Evolutionary conservation across 1,139 yeast genomes (phyloP).

Genomic region (Candida smagusa): DNA sequence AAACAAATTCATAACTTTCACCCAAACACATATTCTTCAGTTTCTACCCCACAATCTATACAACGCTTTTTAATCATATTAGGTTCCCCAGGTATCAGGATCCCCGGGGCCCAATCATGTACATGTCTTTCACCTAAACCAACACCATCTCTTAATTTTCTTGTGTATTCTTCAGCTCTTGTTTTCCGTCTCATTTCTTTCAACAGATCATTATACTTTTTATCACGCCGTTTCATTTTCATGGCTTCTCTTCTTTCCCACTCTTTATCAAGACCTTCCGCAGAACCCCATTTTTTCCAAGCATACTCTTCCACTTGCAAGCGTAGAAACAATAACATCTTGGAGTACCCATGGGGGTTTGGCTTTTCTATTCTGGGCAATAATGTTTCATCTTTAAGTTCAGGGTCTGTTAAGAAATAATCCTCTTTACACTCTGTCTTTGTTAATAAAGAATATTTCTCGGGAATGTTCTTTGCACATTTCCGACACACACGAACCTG

Average conservation of each 20-base stretch:
- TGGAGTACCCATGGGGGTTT: constrained; percentile 89
- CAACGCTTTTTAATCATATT: constrained; percentile 60
- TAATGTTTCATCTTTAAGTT: constrained; percentile 64
- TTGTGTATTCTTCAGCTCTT: constrained; percentile 86
- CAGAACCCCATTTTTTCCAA: constrained; percentile 91
- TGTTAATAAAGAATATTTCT: constrained; percentile 84
- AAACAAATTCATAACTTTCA: neutral
- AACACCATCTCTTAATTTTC: constrained; percentile 58
- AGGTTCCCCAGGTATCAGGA: constrained; percentile 31
- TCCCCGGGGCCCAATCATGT: constrained; percentile 76
- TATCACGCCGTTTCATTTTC: constrained; percentile 71
- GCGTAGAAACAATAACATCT: constrained; percentile 89
- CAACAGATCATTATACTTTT: constrained; percentile 70
- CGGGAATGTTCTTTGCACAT: constrained; percentile 72
- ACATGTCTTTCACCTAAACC: constrained; percentile 54
- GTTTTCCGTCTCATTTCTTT: constrained; percentile 87
- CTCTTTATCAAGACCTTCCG: constrained; percentile 85
- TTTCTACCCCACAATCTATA: constrained; percentile 78
- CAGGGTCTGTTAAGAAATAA: constrained; percentile 89
- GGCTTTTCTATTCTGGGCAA: constrained; percentile 83
- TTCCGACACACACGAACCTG: constrained; percentile 70
- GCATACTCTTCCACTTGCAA: constrained; percentile 92
- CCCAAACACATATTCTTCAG: constrained; percentile 53
- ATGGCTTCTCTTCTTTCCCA: constrained; percentile 81
- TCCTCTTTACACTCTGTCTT: constrained; percentile 95